A percentile compares a stretch with the other conserved stretches of the same genome.
Evolutionary conservation across 768 basidiomycete species (phyloP).

Genomic region (Mycena pura): DNA sequence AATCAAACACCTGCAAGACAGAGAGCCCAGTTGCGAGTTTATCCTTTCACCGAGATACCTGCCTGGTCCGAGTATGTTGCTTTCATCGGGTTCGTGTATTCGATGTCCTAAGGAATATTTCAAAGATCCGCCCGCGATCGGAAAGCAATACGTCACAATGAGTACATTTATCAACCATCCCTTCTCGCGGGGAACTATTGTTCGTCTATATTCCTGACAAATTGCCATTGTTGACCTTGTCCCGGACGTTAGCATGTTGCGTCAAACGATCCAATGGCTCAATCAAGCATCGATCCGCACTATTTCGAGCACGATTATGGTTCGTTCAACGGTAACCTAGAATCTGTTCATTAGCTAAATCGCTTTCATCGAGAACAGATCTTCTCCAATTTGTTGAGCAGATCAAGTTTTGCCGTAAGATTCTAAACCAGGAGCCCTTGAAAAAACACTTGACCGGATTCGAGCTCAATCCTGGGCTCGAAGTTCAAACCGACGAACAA

Average conservation of each 20-base stretch:
- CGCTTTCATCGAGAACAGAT: slow-evolving; percentile 26
- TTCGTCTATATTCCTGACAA: background rate
- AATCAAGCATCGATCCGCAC: slow-evolving; percentile 31
- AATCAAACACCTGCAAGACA: slow-evolving; percentile 29
- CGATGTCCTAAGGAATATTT: background rate
- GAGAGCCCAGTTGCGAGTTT: slow-evolving; percentile 15
- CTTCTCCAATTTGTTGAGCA: slow-evolving; percentile 28
- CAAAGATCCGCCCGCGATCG: background rate
- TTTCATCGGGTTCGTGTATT: background rate
- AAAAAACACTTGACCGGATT: slow-evolving; percentile 20
- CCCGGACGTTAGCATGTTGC: slow-evolving; percentile 17
- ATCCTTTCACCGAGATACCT: slow-evolving; percentile 5
- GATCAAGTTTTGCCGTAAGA: slow-evolving; percentile 27
- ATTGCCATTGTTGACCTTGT: background rate
- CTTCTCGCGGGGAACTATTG: background rate
- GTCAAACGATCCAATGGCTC: slow-evolving; percentile 24
- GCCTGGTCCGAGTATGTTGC: slow-evolving; percentile 28
- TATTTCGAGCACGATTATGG: slow-evolving; percentile 31
- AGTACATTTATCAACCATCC: background rate
- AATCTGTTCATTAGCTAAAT: background rate
- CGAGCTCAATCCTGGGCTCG: slow-evolving; percentile 27
- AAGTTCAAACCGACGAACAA: slow-evolving; percentile 36
- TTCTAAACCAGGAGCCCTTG: slow-evolving; percentile 24
- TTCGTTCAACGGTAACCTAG: background rate
- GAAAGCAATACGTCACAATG: background rate